Evolutionary conservation across 495 filamentous ascomycete genomes (phyloP).

Genomic region (Oidiodendron maius): DNA sequence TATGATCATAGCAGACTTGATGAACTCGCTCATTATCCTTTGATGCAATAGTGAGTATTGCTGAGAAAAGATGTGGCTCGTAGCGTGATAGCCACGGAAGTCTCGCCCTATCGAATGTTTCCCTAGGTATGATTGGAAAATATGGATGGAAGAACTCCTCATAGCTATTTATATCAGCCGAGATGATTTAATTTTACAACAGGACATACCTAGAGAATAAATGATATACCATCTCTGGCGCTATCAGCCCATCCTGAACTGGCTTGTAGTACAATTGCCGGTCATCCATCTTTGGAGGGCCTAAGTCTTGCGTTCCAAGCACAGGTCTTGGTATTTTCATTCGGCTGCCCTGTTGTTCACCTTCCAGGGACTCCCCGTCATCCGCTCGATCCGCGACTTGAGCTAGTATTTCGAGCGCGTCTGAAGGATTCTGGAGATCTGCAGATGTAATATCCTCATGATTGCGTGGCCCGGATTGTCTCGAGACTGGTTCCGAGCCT

Average conservation of each 20-base stretch:
- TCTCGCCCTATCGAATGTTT: constrained; percentile 43
- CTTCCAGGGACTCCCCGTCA: constrained; percentile 14
- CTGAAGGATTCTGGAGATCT: constrained; percentile 39
- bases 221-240: constrained; percentile 16
- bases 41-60: constrained; percentile 56
- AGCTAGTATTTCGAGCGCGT: constrained; percentile 40
- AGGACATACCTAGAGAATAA: constrained; percentile 17
- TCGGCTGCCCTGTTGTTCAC: constrained; percentile 10
- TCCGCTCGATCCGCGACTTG: constrained; percentile 35
- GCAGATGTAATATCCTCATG: constrained; percentile 28
- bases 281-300: constrained; percentile 13
- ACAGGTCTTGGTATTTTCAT: constrained; percentile 2
- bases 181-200: not conserved
- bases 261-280: constrained; percentile 19
- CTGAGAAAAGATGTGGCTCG: constrained; percentile 56
- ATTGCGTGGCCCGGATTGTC: constrained; percentile 12
- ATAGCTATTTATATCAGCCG: constrained; percentile 10
- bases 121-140: constrained; percentile 52
- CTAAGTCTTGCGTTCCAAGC: not conserved
- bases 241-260: constrained; percentile 16
- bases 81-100: constrained; percentile 40
- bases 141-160: constrained; percentile 53
- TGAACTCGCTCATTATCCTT: constrained; percentile 55
- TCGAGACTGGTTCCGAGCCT: constrained; percentile 13
- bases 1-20: constrained; percentile 55